Base-by-base conservation (phyloP, 2,329 filamentous ascomycete species). In the Calonectria ilicicola region DNA sequence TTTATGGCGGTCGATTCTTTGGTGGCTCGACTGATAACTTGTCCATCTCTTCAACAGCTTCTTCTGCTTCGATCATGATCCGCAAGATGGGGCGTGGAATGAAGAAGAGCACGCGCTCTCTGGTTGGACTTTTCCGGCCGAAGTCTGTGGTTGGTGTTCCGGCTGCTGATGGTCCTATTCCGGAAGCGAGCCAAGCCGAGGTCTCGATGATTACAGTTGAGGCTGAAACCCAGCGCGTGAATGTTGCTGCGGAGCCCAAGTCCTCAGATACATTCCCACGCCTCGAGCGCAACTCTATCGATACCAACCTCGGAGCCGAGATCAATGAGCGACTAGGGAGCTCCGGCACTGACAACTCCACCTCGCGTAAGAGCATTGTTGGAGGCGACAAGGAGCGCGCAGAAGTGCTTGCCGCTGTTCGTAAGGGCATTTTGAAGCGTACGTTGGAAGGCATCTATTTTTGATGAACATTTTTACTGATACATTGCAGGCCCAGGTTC, bases 41-140 rank as follows among this genome's bases (percentile, higher is more conserved):
- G 53, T 97, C 95, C 17, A 95, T 97, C 75, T 96, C 94, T 1
- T 97, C 95, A 5, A 97, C 95, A 12, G 95, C 95, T 23, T 97
- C 95, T 8, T 97, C 95, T 23, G 95, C 95, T 40, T 97, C 95
- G 35, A 92, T 97, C 79, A 97, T 97, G 95, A 94, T 99, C 77
- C 92, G 97, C 66, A 99, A 99, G 87, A 99, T 99, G 97, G 97
- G 97, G 69, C 95, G 95, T 76, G 96, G 96, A n/a, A 94, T 98
- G 92, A 98, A 98, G 89, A 97, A 97, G 85, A 93, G 95, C 65
- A 94, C 93, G 21, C 91, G 96, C 60, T 98, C 96, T 27, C 91
- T 99, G 67, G 97, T 97, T 77, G 97, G 97, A 29, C 88, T 99
- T 9, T 99, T 99, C 87, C 90, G 97, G 74, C 96, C 97, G 0